Percentiles rank a stretch among this genome's conserved stretches.
phyloP scores from a whole-genome alignment of 148 eudicot genomes.

The Camellia sinensis region DNA sequence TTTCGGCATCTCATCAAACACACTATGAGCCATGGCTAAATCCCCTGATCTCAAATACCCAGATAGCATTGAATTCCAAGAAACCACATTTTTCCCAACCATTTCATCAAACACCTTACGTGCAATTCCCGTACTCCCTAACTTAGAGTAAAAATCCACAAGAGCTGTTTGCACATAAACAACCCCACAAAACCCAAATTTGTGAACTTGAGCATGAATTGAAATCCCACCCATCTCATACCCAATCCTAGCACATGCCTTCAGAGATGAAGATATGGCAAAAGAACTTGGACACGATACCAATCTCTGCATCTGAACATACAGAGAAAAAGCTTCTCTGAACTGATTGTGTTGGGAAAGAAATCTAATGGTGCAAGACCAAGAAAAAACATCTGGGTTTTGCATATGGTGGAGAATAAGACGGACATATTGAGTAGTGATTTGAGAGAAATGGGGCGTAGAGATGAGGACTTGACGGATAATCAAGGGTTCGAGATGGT shows the following conservation, averaged over 20 bases:
- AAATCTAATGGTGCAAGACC: conserved; percentile 43
- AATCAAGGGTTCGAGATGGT: conserved; percentile 37
- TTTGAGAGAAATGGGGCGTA: conserved; percentile 15
- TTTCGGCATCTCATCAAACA: conserved; percentile 47
- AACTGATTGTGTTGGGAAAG: conserved; percentile 47
- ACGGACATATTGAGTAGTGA: conserved; percentile 31
- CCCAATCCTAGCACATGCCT: conserved; percentile 54
- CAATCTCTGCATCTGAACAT: conserved; percentile 43
- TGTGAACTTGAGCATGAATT: conserved; percentile 58
- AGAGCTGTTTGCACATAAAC: conserved; percentile 67
- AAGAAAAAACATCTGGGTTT: conserved; percentile 33
- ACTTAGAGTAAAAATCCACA: conserved; percentile 48
- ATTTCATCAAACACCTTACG: too few relatives aligned
- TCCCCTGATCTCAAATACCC: conserved; percentile 27
- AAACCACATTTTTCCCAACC: too few relatives aligned
- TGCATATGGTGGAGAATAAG: conserved; percentile 35
- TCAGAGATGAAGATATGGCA: conserved; percentile 49
- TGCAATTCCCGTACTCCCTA: too few relatives aligned
- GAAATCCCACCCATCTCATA: conserved; percentile 38
- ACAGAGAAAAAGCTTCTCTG: conserved; percentile 44
- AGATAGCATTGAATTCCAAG: too few relatives aligned
- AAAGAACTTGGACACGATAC: conserved; percentile 41
- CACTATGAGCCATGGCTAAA: conserved; percentile 35
- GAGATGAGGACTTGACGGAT: conserved; percentile 34
- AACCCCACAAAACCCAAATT: conserved; percentile 39